phyloP scores from a whole-genome alignment of 2,329 filamentous ascomycete genomes.

The Verticillium isaacii region DNA sequence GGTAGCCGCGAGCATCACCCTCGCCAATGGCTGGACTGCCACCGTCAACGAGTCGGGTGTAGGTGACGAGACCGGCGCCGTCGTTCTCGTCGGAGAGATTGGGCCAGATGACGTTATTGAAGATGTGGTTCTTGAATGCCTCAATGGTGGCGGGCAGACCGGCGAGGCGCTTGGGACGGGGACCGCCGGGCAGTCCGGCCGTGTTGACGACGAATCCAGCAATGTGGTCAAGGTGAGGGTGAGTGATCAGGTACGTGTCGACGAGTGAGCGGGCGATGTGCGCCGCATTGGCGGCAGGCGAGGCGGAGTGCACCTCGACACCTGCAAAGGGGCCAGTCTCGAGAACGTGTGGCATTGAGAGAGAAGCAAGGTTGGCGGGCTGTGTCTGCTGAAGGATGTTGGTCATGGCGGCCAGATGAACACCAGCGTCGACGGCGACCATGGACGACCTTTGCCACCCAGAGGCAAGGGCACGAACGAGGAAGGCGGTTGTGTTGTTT shows the following conservation, averaged over 20 bases:
- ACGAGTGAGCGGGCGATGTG: slow-evolving; percentile 76
- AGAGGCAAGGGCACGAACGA: slow-evolving; percentile 75
- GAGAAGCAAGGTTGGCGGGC: slow-evolving; percentile 28
- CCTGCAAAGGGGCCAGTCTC: slow-evolving; percentile 74
- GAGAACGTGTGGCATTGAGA: slow-evolving; percentile 49
- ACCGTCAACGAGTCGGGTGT: slow-evolving; percentile 81
- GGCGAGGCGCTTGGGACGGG: slow-evolving; percentile 78
- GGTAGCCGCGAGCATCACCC: slow-evolving; percentile 75
- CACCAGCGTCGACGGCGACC: slow-evolving; percentile 89
- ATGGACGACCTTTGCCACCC: slow-evolving; percentile 80
- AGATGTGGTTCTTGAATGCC: slow-evolving; percentile 89
- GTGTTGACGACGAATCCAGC: slow-evolving; percentile 92
- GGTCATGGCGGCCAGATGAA: slow-evolving; percentile 82
- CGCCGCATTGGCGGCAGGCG: slow-evolving; percentile 71
- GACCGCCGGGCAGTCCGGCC: slow-evolving; percentile 68
- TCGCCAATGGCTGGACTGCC: slow-evolving; percentile 80
- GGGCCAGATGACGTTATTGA: slow-evolving; percentile 97
- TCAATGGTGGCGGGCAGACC: slow-evolving; percentile 85
- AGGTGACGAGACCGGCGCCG: slow-evolving; percentile 87
- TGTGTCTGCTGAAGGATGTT: slow-evolving; percentile 63
- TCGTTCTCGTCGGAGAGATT: slow-evolving; percentile 96
- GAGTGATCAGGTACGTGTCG: slow-evolving; percentile 87
- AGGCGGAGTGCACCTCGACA: slow-evolving; percentile 62
- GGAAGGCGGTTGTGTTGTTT: slow-evolving; percentile 82
- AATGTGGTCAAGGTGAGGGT: slow-evolving; percentile 95